Percentiles rank a stretch among this genome's conserved stretches.
phyloP scores from a whole-genome alignment of 768 basidiomycete species.

The Clitopilus hobsonii region DNA sequence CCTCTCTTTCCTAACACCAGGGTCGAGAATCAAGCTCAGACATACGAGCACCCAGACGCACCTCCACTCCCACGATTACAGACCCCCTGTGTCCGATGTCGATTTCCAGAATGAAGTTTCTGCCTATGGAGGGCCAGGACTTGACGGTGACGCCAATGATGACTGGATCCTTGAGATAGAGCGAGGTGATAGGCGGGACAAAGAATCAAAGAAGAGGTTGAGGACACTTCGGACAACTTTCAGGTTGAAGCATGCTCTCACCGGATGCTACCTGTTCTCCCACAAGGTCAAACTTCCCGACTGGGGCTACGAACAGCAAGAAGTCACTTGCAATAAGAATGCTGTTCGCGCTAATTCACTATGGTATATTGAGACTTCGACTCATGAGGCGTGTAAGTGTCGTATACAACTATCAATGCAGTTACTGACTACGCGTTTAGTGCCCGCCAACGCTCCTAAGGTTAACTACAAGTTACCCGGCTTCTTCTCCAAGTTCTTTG shows the following conservation, averaged over 20 bases:
- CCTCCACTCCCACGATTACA: slow-evolving; percentile 92
- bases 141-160: slow-evolving; percentile 87
- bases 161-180: slow-evolving; percentile 91
- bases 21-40: slow-evolving; percentile 72
- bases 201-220: slow-evolving; percentile 63
- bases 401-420: not conserved
- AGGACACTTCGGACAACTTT: slow-evolving; percentile 81
- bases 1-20: slow-evolving; percentile 59
- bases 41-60: slow-evolving; percentile 80
- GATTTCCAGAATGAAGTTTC: slow-evolving; percentile 99
- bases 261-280: slow-evolving; percentile 95
- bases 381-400: slow-evolving; percentile 62
- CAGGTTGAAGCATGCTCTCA: slow-evolving; percentile 75
- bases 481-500: slow-evolving; percentile 87
- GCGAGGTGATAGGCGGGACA: slow-evolving; percentile 57
- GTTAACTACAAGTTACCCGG: slow-evolving; percentile 91
- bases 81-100: slow-evolving; percentile 93
- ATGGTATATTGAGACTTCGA: slow-evolving; percentile 91
- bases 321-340: slow-evolving; percentile 99
- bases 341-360: slow-evolving; percentile 84
- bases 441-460: slow-evolving; percentile 63
- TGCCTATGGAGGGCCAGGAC: slow-evolving; percentile 85
- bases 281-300: slow-evolving; percentile 98
- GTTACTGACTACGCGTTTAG: slow-evolving; percentile 32
- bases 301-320: slow-evolving; percentile 98